A percentile compares a stretch with the other conserved stretches of the same genome.
Conservation (phyloP, 805 yeast species). For the Blastobotrys robertii region DNA sequence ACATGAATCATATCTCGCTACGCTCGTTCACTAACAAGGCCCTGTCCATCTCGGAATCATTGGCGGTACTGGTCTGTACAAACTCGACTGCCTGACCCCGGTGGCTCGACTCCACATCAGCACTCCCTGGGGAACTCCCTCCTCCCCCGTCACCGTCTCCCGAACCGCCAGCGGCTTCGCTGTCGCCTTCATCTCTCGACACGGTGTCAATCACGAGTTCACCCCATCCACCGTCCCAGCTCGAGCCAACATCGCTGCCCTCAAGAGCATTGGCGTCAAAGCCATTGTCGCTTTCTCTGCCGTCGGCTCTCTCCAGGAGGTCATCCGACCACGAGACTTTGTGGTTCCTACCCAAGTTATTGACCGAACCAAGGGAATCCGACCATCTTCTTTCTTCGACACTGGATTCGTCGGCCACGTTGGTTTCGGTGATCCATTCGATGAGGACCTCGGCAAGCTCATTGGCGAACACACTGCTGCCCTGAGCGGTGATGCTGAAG, state of each 20-base stretch:
- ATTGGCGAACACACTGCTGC: slow-evolving; percentile 51
- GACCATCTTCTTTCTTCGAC: slow-evolving; percentile 84
- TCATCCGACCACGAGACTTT: slow-evolving; percentile 89
- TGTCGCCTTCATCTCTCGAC: slow-evolving; percentile 91
- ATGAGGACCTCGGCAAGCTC: slow-evolving; percentile 55
- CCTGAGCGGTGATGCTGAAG: slow-evolving; percentile 38
- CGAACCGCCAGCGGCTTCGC: slow-evolving; percentile 66
- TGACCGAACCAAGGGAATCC: slow-evolving; percentile 92
- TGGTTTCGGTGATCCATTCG: slow-evolving; percentile 95
- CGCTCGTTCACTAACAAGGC: slow-evolving; percentile 24
- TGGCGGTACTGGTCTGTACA: slow-evolving; percentile 98
- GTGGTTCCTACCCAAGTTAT: slow-evolving; percentile 94
- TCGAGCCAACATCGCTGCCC: slow-evolving; percentile 91
- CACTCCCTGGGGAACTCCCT: slow-evolving; percentile 98
- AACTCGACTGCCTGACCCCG: slow-evolving; percentile 69
- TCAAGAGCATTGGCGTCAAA: slow-evolving; percentile 77
- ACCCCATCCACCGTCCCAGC: slow-evolving; percentile 90
- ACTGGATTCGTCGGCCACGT: slow-evolving; percentile 95
- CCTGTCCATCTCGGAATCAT: slow-evolving; percentile 79
- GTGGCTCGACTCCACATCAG: slow-evolving; percentile 73
- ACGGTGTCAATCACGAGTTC: slow-evolving; percentile 81
- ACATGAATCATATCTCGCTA: background rate
- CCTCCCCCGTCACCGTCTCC: slow-evolving; percentile 89
- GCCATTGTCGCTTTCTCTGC: slow-evolving; percentile 90
- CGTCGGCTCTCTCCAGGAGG: slow-evolving; percentile 86